phyloP scores from a whole-genome alignment of 1,284 basidiomycete genomes.

The Leccinum solheimii region DNA sequence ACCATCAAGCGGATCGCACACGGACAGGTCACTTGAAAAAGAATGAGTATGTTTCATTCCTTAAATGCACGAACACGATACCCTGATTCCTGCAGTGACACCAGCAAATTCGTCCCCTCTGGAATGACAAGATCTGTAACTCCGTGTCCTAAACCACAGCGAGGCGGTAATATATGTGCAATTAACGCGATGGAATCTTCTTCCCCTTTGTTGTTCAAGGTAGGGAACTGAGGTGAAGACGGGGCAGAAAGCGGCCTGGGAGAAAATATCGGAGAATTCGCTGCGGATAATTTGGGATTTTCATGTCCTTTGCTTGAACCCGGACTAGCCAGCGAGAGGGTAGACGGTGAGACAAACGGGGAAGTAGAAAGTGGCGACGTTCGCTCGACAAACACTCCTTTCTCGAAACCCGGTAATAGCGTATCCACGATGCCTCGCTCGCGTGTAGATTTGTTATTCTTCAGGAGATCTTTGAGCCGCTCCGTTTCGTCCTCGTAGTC shows the following conservation, averaged over 20 bases:
- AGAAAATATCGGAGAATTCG: slow-evolving; percentile 45
- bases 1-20: slow-evolving; percentile 47
- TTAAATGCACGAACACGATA: slow-evolving; percentile 11
- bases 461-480: slow-evolving; percentile 68
- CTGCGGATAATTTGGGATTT: slow-evolving; percentile 42
- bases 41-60: slow-evolving; percentile 8
- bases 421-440: slow-evolving; percentile 36
- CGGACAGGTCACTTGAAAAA: slow-evolving; percentile 40
- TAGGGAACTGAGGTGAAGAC: slow-evolving; percentile 39
- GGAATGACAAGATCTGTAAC: slow-evolving; percentile 48
- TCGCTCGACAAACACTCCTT: slow-evolving; percentile 23
- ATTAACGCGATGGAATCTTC: slow-evolving; percentile 38
- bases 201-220: slow-evolving; percentile 14
- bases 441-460: slow-evolving; percentile 47
- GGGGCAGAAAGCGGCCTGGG: slow-evolving; percentile 45
- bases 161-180: slow-evolving; percentile 55
- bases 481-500: slow-evolving; percentile 78
- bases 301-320: slow-evolving; percentile 36
- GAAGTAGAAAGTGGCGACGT: slow-evolving; percentile 28
- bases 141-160: slow-evolving; percentile 38
- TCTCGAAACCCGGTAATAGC: slow-evolving; percentile 31
- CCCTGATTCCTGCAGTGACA: slow-evolving; percentile 49
- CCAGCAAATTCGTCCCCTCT: slow-evolving; percentile 43
- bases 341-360: slow-evolving; percentile 26
- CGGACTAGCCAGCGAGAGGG: slow-evolving; percentile 17